Evolutionary conservation across 2,329 filamentous ascomycete species (phyloP).

Genomic region (Neopestalotiopsis sp.): DNA sequence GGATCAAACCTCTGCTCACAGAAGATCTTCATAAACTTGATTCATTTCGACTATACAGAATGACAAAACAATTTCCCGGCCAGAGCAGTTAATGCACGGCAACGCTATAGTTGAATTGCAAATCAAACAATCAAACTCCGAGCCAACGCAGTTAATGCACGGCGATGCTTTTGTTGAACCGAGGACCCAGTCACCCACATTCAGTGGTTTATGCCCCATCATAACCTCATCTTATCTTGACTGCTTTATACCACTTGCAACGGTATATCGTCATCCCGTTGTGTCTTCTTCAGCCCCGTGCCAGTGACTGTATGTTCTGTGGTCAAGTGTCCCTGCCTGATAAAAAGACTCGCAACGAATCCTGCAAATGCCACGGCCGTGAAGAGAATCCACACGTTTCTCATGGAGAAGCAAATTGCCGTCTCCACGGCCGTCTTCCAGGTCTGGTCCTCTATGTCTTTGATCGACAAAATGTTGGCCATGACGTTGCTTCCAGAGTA

Average conservation of each 20-base stretch:
- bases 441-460: background rate
- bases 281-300: constrained; percentile 8
- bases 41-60: background rate
- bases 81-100: background rate
- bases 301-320: constrained; percentile 11
- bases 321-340: constrained; percentile 6
- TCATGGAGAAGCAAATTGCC: background rate
- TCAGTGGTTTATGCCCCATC: fast-evolving
- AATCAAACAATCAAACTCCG: too few species aligned
- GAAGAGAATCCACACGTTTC: constrained; percentile 10
- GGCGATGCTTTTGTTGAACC: too few species aligned
- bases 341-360: constrained; percentile 2
- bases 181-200: too few species aligned
- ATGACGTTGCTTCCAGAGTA: background rate
- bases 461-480: constrained; percentile 1
- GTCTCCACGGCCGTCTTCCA: constrained; percentile 2
- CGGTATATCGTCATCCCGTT: background rate
- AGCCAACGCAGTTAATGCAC: too few species aligned
- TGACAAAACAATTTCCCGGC: background rate
- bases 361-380: constrained; percentile 6
- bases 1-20: background rate
- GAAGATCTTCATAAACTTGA: background rate
- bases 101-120: background rate
- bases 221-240: too few species aligned
- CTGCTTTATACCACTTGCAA: background rate